phyloP scores from a whole-genome alignment of 768 basidiomycete species.

The Serpula lacrymans region DNA sequence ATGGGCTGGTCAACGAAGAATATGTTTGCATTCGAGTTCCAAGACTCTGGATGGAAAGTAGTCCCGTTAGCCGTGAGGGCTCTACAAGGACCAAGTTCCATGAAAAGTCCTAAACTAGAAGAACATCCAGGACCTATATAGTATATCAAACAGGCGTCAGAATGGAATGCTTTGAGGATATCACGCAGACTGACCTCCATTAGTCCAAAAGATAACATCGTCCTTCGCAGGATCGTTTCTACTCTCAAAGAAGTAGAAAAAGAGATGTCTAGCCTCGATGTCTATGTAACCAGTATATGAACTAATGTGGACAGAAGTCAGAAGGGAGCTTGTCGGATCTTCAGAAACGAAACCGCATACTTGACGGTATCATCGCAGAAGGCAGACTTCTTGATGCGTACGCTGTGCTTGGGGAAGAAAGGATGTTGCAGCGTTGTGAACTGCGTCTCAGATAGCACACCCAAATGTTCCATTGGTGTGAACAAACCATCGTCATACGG shows the following conservation, averaged over 20 bases:
- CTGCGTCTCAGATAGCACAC: constrained; percentile 19
- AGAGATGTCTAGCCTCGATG: constrained; percentile 58
- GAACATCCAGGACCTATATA: constrained; percentile 46
- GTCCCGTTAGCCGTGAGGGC: constrained; percentile 49
- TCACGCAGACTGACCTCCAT: constrained; percentile 46
- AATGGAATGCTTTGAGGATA: too few species aligned
- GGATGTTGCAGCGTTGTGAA: constrained; percentile 42
- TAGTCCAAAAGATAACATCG: constrained; percentile 59
- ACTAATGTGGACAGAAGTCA: constrained; percentile 32
- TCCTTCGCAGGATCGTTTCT: constrained; percentile 53
- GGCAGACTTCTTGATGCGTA: constrained; percentile 36
- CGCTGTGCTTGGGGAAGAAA: constrained; percentile 39
- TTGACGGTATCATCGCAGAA: constrained; percentile 41
- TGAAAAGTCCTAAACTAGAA: constrained; percentile 62
- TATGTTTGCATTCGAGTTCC: constrained; percentile 60
- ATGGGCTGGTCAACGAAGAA: constrained; percentile 47
- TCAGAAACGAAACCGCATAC: constrained; percentile 13
- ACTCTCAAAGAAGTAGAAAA: constrained; percentile 78
- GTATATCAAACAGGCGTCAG: background rate
- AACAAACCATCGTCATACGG: constrained; percentile 30
- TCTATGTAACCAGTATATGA: constrained; percentile 69
- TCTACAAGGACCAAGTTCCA: constrained; percentile 75
- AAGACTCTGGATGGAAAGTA: constrained; percentile 54
- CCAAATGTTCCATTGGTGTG: constrained; percentile 30
- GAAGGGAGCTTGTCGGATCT: background rate